Conservation (phyloP, 1,284 basidiomycete species). For the Wallemia hederae region DNA sequence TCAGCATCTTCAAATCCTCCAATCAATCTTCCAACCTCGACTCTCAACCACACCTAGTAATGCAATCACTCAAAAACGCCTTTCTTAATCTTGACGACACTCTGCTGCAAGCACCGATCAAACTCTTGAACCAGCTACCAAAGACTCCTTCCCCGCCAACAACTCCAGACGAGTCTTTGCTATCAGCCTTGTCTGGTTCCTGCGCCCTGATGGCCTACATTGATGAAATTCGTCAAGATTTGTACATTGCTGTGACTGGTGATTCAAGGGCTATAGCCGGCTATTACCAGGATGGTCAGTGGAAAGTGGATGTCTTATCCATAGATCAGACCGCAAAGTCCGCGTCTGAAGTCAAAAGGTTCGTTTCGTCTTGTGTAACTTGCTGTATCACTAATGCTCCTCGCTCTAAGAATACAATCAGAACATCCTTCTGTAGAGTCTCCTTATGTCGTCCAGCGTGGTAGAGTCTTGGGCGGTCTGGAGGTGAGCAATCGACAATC, state of each 20-base stretch:
- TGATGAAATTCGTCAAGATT: constrained; percentile 44
- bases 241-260: constrained; percentile 75
- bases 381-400: neutral
- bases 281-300: constrained; percentile 38
- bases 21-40: constrained; percentile 10
- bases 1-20: constrained; percentile 2
- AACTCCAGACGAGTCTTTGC: constrained; percentile 28
- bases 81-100: constrained; percentile 23
- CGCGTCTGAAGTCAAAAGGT: constrained; percentile 33
- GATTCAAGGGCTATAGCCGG: constrained; percentile 91
- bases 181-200: constrained; percentile 51
- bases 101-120: constrained; percentile 20
- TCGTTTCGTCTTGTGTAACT: neutral
- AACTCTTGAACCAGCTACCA: constrained; percentile 19
- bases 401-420: constrained; percentile 33
- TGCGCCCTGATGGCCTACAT: constrained; percentile 62
- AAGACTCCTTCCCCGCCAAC: constrained; percentile 8
- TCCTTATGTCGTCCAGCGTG: constrained; percentile 49
- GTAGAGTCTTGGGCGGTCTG: constrained; percentile 66
- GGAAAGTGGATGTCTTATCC: constrained; percentile 69
- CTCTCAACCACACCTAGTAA: constrained; percentile 15
- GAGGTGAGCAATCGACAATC: constrained; percentile 23
- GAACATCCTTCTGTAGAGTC: constrained; percentile 68
- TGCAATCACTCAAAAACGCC: constrained; percentile 17
- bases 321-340: constrained; percentile 92